A percentile compares a stretch with the other conserved stretches of the same genome.
Conservation (phyloP, 805 yeast species). For the Ogataea corticis region DNA sequence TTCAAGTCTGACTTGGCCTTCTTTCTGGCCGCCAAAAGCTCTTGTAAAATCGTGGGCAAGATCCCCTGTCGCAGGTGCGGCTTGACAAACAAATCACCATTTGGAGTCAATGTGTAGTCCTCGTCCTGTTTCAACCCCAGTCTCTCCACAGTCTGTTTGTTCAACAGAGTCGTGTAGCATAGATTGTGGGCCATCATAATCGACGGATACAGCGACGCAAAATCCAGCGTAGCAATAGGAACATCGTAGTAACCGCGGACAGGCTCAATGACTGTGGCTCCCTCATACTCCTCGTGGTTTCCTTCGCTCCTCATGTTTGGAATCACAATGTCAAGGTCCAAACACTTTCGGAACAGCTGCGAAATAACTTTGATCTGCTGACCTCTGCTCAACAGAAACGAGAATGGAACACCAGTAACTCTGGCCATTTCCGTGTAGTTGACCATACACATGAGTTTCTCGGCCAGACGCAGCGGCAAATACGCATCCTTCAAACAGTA, state of each 20-base stretch:
- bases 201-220: conserved; percentile 95
- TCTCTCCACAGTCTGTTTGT: conserved; percentile 64
- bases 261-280: conserved; percentile 99
- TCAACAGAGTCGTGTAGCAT: conserved; percentile 88
- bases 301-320: conserved; percentile 89
- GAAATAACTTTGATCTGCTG: conserved; percentile 98
- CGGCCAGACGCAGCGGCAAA: conserved; percentile 82
- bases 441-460: conserved; percentile 93
- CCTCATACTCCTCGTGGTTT: conserved; percentile 90
- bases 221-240: conserved; percentile 97
- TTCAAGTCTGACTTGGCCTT: conserved; percentile 88
- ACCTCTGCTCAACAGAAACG: conserved; percentile 85
- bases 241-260: conserved; percentile 92
- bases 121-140: conserved; percentile 62
- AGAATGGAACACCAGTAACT: conserved; percentile 97
- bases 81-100: conserved; percentile 87
- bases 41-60: conserved; percentile 87
- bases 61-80: conserved; percentile 72
- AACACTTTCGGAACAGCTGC: conserved; percentile 90
- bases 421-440: conserved; percentile 99
- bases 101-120: conserved; percentile 87
- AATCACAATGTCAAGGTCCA: conserved; percentile 79
- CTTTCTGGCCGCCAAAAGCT: conserved; percentile 87
- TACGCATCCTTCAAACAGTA: conserved; percentile 97
- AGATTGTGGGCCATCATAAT: conserved; percentile 99